These are phyloP conservation scores for Meyerozyma carpophila DNA, from an alignment of 1,139 yeast species.

Conservation along the genomic window DNA sequence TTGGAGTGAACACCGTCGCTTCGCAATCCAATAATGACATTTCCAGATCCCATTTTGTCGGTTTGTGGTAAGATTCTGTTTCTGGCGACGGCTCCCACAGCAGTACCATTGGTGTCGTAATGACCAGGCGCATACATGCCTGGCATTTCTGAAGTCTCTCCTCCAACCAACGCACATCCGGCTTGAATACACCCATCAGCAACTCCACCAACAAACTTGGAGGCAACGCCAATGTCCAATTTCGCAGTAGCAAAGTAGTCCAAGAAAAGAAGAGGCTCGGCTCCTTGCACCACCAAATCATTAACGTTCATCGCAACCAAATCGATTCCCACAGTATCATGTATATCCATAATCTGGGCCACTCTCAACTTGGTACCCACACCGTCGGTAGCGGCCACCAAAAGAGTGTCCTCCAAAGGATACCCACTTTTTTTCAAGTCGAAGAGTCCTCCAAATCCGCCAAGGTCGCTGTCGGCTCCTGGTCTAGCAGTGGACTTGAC, in stretches of 20 bases:
- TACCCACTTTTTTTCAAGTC: conserved; percentile 89
- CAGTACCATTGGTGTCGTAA: conserved; percentile 97
- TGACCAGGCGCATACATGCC: conserved; percentile 95
- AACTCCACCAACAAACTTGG: conserved; percentile 89
- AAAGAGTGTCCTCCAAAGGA: conserved; percentile 60
- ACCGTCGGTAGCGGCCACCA: conserved; percentile 98
- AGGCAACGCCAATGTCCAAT: conserved; percentile 76
- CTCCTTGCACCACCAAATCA: conserved; percentile 97
- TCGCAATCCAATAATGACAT: conserved; percentile 77
- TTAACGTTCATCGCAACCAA: conserved; percentile 98
- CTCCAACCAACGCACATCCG: conserved; percentile 98
- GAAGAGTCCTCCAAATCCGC: conserved; percentile 97
- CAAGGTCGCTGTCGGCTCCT: conserved; percentile 97
- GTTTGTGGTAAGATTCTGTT: conserved; percentile 67
- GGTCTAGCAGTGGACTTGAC: conserved; percentile 94
- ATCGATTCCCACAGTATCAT: conserved; percentile 96
- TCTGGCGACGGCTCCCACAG: conserved; percentile 96
- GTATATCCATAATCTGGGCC: conserved; percentile 85
- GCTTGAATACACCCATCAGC: conserved; percentile 94
- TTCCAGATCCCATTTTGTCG: conserved; percentile 66
- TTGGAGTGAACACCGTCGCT: conserved; percentile 96
- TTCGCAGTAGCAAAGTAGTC: conserved; percentile 97
- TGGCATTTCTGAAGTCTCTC: conserved; percentile 99
- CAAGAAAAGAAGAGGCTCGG: conserved; percentile 91
- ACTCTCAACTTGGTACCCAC: conserved; percentile 96